Evolutionary conservation across 2,329 filamentous ascomycete genomes (phyloP).

Genomic region (Sphaerostilbella broomeana): DNA sequence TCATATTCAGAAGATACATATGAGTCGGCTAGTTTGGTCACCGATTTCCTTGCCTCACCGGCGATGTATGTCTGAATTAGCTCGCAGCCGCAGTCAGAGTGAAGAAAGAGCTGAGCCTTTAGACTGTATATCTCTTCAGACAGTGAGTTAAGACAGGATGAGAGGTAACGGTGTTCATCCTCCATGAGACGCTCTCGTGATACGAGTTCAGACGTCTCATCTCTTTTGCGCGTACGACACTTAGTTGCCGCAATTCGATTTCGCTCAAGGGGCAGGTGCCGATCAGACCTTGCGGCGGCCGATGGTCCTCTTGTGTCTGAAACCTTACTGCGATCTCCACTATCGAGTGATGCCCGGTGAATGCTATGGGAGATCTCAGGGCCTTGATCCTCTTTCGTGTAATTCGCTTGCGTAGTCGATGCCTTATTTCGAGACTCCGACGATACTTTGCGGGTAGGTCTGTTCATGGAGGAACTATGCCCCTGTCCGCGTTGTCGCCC

Average conservation of each 20-base stretch:
- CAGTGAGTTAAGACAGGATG: slow-evolving; percentile 21
- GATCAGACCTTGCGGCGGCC: no score
- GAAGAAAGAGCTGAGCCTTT: slow-evolving; percentile 25
- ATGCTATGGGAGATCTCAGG: no score
- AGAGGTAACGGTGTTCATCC: slow-evolving; percentile 25
- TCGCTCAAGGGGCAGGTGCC: slow-evolving; percentile 24
- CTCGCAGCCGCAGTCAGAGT: slow-evolving; percentile 25
- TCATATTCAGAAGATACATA: not conserved
- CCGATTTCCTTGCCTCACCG: slow-evolving; percentile 25
- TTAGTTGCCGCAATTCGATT: slow-evolving; percentile 28
- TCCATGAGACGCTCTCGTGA: slow-evolving; percentile 24
- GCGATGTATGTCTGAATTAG: slow-evolving; percentile 28
- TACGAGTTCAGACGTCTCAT: slow-evolving; percentile 25
- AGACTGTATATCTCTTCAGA: slow-evolving; percentile 24
- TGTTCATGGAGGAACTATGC: no score
- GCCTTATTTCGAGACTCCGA: no score
- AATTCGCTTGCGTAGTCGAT: no score
- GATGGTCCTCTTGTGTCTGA: no score
- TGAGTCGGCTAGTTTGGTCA: slow-evolving; percentile 18
- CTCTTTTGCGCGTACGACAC: slow-evolving; percentile 26
- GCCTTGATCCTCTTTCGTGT: no score
- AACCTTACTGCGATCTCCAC: no score
- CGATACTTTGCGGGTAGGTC: no score
- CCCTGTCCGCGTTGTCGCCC: no score
- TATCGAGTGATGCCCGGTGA: no score